A percentile compares a stretch with the other conserved stretches of the same genome.
Evolutionary conservation across 257 asterid genomes (phyloP).

Genomic region (Rehmannia glutinosa): DNA sequence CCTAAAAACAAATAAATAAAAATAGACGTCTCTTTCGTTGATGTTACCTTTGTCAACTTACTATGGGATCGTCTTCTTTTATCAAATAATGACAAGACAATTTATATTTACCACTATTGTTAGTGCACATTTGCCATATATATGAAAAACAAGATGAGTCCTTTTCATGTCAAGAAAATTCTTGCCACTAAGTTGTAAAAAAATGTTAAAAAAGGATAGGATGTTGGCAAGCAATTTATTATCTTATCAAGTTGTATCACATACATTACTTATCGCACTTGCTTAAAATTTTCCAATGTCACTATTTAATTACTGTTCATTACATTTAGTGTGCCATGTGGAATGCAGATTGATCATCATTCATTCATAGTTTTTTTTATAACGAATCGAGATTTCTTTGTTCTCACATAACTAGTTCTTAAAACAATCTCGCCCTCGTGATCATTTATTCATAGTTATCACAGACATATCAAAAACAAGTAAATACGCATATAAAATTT

Average conservation of each 20-base stretch:
- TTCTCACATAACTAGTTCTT: too few species aligned
- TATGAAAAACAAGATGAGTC: slow-evolving; percentile 10
- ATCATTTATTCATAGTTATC: neutral
- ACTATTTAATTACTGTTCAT: neutral
- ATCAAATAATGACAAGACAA: neutral
- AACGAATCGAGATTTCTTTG: too few species aligned
- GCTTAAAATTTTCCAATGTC: slow-evolving; percentile 6
- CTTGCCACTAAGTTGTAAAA: neutral
- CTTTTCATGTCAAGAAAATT: too few species aligned
- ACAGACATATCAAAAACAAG: neutral
- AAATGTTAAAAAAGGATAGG: neutral
- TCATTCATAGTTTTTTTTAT: neutral
- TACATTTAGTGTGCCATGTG: slow-evolving; percentile 20
- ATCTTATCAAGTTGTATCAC: slow-evolving; percentile 25
- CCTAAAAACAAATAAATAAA: neutral
- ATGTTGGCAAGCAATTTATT: slow-evolving; percentile 4
- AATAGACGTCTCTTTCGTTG: neutral
- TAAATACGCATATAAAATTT: neutral
- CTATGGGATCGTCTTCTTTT: neutral
- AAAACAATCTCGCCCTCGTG: too few species aligned
- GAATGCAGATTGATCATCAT: slow-evolving; percentile 11
- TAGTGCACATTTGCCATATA: slow-evolving; percentile 4
- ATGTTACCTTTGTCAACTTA: slow-evolving; percentile 17
- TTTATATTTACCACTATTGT: slow-evolving; percentile 15
- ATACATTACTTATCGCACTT: slow-evolving; percentile 29